phyloP scores from a whole-genome alignment of 495 filamentous ascomycete species.

The Hyaloscypha bicolor region DNA sequence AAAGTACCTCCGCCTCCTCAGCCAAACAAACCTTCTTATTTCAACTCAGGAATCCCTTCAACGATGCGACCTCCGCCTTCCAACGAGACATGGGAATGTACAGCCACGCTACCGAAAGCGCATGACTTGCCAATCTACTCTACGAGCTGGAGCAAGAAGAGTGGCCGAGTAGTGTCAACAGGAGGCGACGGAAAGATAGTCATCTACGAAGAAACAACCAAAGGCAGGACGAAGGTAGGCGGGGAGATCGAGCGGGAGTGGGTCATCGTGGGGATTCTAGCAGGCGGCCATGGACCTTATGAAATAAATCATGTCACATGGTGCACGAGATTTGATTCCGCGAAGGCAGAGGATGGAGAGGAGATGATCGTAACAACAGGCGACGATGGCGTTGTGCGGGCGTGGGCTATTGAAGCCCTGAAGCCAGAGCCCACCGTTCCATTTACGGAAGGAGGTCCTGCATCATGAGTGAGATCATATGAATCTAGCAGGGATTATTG shows the following conservation, averaged over 20 bases:
- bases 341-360: constrained; percentile 53
- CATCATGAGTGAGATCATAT: not conserved
- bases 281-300: constrained; percentile 82
- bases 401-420: constrained; percentile 58
- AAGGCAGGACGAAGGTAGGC: constrained; percentile 36
- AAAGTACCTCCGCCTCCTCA: constrained; percentile 38
- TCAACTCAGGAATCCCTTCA: constrained; percentile 64
- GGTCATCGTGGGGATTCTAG: constrained; percentile 64
- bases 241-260: constrained; percentile 60
- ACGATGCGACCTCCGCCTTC: constrained; percentile 72
- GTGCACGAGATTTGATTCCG: constrained; percentile 64
- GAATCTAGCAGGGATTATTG: too few species aligned
- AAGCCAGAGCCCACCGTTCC: not conserved
- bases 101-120: constrained; percentile 66
- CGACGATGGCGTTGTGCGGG: constrained; percentile 76
- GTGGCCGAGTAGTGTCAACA: constrained; percentile 76
- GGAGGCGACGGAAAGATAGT: constrained; percentile 86
- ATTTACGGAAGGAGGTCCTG: not conserved
- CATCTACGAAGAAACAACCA: constrained; percentile 60
- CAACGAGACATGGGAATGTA: constrained; percentile 81
- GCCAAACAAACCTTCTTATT: constrained; percentile 33
- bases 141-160: constrained; percentile 73
- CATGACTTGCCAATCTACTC: constrained; percentile 85
- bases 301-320: constrained; percentile 91
- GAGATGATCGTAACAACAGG: constrained; percentile 80